Conservation (phyloP, 169 alveolate genomes). For the Babesia ovis region DNA sequence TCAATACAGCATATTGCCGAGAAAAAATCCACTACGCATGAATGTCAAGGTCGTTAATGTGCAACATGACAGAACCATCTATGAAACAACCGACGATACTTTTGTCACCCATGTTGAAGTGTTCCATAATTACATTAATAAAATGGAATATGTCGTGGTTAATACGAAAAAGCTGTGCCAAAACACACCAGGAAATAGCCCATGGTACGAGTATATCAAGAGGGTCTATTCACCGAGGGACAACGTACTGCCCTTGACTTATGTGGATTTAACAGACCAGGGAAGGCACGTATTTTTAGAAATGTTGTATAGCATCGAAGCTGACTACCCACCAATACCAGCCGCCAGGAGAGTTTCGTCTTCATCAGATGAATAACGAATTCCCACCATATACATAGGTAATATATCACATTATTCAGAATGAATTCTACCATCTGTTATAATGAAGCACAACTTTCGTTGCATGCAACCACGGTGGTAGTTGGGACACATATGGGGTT, state of each 20-base stretch:
- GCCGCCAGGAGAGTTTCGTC: too few relatives aligned
- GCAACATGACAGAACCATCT: background rate
- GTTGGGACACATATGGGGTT: too few relatives aligned
- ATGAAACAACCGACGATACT: background rate
- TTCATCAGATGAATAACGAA: too few relatives aligned
- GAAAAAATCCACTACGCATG: background rate
- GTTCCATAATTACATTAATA: background rate
- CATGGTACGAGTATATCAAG: background rate
- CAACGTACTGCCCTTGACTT: background rate
- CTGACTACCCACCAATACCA: too few relatives aligned
- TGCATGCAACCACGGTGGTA: too few relatives aligned
- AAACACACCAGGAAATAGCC: background rate
- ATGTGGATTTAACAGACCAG: too few relatives aligned
- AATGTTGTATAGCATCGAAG: too few relatives aligned
- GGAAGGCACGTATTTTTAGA: too few relatives aligned
- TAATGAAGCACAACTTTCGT: too few relatives aligned
- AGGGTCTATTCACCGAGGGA: background rate
- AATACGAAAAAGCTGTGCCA: background rate
- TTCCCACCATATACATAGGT: too few relatives aligned
- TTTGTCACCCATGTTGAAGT: constrained; percentile 12
- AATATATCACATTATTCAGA: too few relatives aligned
- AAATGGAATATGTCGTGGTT: constrained; percentile 3
- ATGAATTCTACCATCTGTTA: too few relatives aligned
- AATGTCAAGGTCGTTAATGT: background rate
- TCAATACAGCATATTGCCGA: background rate